Conservation (phyloP, 768 basidiomycete species). For the Peribolospora kevripleyi region DNA sequence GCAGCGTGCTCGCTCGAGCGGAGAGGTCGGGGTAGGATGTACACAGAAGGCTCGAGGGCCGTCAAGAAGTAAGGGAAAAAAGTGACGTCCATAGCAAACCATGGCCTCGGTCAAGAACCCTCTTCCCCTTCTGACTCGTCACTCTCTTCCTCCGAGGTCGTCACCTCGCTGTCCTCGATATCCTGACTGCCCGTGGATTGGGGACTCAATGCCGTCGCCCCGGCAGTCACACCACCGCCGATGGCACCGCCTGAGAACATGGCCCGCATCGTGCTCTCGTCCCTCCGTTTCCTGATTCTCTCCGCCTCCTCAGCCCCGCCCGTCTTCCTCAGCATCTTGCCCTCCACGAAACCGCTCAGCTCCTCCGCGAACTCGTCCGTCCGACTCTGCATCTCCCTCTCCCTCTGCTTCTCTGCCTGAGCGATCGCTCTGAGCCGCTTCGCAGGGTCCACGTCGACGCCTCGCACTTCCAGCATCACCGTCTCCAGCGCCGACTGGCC, state of each 20-base stretch:
- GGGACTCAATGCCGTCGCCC: no score
- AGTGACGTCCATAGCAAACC: no score
- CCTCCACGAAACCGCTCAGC: constrained; percentile 57
- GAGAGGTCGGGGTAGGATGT: no score
- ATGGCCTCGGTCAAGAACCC: no score
- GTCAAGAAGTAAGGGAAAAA: no score
- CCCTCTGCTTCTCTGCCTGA: constrained; percentile 52
- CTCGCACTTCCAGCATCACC: constrained; percentile 75
- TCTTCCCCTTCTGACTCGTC: no score
- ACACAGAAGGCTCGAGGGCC: no score
- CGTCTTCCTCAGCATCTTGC: constrained; percentile 80
- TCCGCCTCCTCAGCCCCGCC: constrained; percentile 30
- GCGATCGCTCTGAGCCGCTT: constrained; percentile 77
- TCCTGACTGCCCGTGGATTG: no score
- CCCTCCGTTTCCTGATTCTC: constrained; percentile 57
- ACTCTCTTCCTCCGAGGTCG: no score
- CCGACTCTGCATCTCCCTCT: constrained; percentile 41
- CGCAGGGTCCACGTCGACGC: constrained; percentile 56
- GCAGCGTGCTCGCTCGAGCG: no score
- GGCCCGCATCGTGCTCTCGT: constrained; percentile 61
- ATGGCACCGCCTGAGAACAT: constrained; percentile 33
- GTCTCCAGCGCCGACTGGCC: constrained; percentile 41
- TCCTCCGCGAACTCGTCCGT: constrained; percentile 70
- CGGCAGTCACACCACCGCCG: no score
- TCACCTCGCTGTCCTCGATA: no score